These are phyloP conservation scores for Musa schizocarpa DNA, from an alignment of 176 grass and related monocot species.

Conservation along the genomic window DNA sequence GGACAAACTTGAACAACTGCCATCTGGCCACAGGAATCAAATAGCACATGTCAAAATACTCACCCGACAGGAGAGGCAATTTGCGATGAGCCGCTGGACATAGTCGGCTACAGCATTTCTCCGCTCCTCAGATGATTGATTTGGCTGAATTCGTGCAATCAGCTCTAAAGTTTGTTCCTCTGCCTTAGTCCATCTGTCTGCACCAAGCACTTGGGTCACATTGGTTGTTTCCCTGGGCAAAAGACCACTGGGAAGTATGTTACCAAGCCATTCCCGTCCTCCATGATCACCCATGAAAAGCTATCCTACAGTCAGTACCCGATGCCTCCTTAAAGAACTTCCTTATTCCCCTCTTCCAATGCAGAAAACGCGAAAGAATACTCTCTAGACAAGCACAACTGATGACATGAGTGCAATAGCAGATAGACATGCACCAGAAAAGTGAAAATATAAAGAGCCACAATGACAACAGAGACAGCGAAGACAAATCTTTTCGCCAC, in stretches of 20 bases:
- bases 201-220: conserved; percentile 43
- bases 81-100: conserved; percentile 55
- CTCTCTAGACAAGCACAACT: background rate
- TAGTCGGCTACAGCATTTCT: conserved; percentile 64
- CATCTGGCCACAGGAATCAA: background rate
- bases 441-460: background rate
- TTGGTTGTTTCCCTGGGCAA: conserved; percentile 40
- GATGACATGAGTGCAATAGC: background rate
- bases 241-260: conserved; percentile 63
- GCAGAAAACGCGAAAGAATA: background rate
- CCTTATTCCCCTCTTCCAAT: background rate
- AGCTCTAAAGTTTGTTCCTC: conserved; percentile 56
- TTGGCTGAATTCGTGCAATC: conserved; percentile 75
- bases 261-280: conserved; percentile 22
- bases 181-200: conserved; percentile 45
- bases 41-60: background rate
- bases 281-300: conserved; percentile 18
- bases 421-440: background rate
- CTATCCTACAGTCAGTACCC: background rate
- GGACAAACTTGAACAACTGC: background rate
- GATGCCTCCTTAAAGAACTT: background rate
- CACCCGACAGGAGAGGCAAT: conserved; percentile 74
- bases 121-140: conserved; percentile 47
- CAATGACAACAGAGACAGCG: background rate
- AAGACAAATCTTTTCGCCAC: background rate